Evolutionary conservation across 768 basidiomycete genomes (phyloP).

Genomic region (Suillus weaverae): DNA sequence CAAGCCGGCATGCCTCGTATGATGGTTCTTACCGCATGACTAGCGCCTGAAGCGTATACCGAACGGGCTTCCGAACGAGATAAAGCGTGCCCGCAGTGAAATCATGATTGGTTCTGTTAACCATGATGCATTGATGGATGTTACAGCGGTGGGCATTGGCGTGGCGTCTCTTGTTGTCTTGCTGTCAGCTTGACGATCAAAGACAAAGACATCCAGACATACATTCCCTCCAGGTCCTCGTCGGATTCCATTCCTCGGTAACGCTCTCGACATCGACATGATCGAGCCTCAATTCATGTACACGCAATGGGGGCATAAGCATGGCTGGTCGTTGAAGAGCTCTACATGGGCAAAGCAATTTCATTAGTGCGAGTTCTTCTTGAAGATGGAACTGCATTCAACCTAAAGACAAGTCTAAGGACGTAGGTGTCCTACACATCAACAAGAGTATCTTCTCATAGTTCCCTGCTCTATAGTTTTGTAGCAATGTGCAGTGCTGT

Average conservation of each 20-base stretch:
- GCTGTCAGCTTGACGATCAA: not conserved
- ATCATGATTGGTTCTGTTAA: not conserved
- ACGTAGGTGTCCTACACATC: constrained; percentile 4
- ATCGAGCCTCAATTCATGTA: no score
- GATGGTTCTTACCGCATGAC: no score
- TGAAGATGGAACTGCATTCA: not conserved
- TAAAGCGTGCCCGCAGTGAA: not conserved
- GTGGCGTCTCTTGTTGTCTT: not conserved
- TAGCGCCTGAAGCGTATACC: no score
- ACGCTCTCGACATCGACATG: constrained; percentile 43
- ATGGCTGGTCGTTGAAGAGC: no score
- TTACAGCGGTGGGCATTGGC: not conserved
- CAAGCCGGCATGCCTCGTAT: no score
- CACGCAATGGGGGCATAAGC: no score
- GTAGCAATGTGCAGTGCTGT: not conserved
- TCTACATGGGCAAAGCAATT: constrained; percentile 6
- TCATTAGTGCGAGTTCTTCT: constrained; percentile 2
- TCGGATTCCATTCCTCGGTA: constrained; percentile 37
- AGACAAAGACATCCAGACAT: not conserved
- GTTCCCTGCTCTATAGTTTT: constrained; percentile 2
- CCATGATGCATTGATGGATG: not conserved
- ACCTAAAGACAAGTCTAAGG: constrained; percentile 8
- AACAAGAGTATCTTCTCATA: not conserved
- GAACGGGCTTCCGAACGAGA: no score
- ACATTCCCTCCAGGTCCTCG: constrained; percentile 39